phyloP scores from a whole-genome alignment of 1,284 basidiomycete species.

The Rhodofomes roseus region DNA sequence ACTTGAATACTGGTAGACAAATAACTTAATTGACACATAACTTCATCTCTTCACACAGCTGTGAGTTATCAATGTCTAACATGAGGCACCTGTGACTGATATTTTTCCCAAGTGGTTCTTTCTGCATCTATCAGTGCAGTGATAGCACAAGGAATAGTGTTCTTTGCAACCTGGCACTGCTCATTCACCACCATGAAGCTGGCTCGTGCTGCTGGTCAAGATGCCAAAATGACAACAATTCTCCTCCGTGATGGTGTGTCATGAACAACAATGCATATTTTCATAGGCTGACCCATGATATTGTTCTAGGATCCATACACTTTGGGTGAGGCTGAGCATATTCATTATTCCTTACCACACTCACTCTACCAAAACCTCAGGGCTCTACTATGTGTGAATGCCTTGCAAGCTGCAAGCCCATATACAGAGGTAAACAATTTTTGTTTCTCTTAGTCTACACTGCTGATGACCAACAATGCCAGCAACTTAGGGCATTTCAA shows the following conservation, averaged over 20 bases:
- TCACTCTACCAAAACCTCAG: not conserved
- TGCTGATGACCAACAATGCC: too few relatives aligned
- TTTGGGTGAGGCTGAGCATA: not conserved
- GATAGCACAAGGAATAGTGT: not conserved
- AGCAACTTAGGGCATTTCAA: too few relatives aligned
- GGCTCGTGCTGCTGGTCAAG: not conserved
- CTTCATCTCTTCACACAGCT: too few relatives aligned
- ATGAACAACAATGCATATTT: not conserved
- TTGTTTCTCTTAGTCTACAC: too few relatives aligned
- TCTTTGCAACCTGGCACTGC: not conserved
- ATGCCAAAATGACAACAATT: not conserved
- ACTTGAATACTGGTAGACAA: too few relatives aligned
- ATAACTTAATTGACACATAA: too few relatives aligned
- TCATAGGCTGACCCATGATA: not conserved
- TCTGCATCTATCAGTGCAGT: not conserved
- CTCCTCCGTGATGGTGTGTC: not conserved
- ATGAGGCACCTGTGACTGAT: not conserved
- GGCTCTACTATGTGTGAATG: not conserved
- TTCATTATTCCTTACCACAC: not conserved
- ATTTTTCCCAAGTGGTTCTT: not conserved
- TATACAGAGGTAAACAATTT: too few relatives aligned
- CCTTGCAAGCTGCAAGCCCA: too few relatives aligned
- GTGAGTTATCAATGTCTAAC: too few relatives aligned
- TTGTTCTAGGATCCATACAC: not conserved
- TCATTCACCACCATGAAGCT: not conserved